Evolutionary conservation across 1,284 basidiomycete genomes (phyloP), one percentile per base, ranked within the genome.

Genomic region (Trametes hirsuta): DNA sequence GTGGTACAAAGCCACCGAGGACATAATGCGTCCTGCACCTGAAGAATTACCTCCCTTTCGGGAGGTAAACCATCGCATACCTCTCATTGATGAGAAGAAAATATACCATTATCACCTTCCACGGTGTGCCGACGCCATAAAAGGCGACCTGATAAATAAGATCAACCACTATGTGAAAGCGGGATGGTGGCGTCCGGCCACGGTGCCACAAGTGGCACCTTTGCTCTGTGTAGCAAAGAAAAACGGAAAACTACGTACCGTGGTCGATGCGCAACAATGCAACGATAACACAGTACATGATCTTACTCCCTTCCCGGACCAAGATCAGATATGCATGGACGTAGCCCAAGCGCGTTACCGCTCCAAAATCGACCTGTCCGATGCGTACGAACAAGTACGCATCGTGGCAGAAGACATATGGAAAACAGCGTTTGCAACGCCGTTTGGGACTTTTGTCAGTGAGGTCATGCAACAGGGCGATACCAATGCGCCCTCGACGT

Each of bases 281-380:
- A 76, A 76, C 52, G 62, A 63, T 9, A 75, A 75, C 54, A 76
- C 70, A 0, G 30, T 68, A 5, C 68, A 72, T 47, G 70, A 71
- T 46, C 56, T 72, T 1, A 71, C 70, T 0, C 75, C 70, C 0
- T 71, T 76, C 35, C 75, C 70, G 0, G 70, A 76, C 49, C 71
- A 74, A 54, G 70, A 72, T 12, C 59, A 68, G 15, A 75, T 76
- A 68, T 68, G 47, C 48, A 70, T 2, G 70, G 70, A 0, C 74
- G 68, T 2, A 68, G 76, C 42, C 71, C 70, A 2, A 68, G 76
- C 50, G 69, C 74, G 50, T 68, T 72, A 18, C 58, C 66, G 22
- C 72, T 76, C 37, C 8, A 61, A 68, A 70, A 69, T 1, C 30
- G 44, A 66, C 1, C 53, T 58, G 25, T 47, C 46, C 15, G 46